Evolutionary conservation across 2,329 filamentous ascomycete genomes (phyloP), one percentile per base, ranked within the genome.

Genomic region (Cryphonectria nitschkei): DNA sequence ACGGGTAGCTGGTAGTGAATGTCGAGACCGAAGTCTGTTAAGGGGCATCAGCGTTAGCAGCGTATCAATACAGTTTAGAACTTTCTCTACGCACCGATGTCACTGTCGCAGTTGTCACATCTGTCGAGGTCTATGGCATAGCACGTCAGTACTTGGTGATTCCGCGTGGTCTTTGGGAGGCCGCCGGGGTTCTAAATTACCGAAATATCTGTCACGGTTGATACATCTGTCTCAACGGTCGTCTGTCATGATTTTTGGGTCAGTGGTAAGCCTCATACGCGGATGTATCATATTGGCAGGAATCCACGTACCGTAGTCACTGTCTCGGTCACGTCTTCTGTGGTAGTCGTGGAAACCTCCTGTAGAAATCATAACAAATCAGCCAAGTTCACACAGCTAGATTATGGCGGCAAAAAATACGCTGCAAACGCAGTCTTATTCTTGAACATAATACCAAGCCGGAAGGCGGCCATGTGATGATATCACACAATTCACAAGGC

Each of bases 1-100:
- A 67, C 32, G 54, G 61, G 29, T 63, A 63, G n/a, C 61, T 63
- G 4, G 61, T 63, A 22, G 61, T 63, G 61, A 41, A 43, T 3
- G 61, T 63, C 46, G 46, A 50, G 22, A 41, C 34, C 37, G 32
- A 41, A 22, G 60, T 41, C 39, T 41, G 60, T 43, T 37, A 19
- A 39, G 6, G 32, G 43, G 58, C 3, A n/a, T 41, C 22, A 37
- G n/a, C 14, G 37, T 63, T n/a, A 63, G 60, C 60, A 7, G 13
- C n/a, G 60, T 9, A 14, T 16, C 3, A 37, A 41, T 4, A 41
- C 37, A 26, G 37, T 29, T 2, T 29, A 22, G 19, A 14, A 14
- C 19, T 39, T 41, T 14, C 22, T 37, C 22, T 22, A 63, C 37
- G 32, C n/a, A 65, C 58, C 58, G 58, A 39, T 61, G 58, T 39